Evolutionary conservation across 179 eudicot genomes (phyloP).

Genomic region (Corrigiola litoralis): DNA sequence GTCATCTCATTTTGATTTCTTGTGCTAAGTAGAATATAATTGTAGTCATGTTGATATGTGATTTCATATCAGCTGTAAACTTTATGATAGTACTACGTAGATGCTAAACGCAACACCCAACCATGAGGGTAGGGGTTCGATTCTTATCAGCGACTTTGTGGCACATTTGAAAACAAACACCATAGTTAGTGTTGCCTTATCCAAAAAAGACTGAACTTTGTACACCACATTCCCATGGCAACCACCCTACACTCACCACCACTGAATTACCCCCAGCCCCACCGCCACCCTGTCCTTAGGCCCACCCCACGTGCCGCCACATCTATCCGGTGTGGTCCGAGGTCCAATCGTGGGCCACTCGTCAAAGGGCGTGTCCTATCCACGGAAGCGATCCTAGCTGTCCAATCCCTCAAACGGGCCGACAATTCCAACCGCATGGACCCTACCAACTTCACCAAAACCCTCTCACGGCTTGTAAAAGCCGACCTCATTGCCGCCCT

Average conservation of each 20-base stretch:
- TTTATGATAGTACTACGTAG: no score
- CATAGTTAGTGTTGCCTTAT: no score
- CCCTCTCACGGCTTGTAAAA: constrained; percentile 64
- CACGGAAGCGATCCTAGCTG: constrained; percentile 85
- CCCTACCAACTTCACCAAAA: constrained; percentile 17
- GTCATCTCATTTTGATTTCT: background rate
- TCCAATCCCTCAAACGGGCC: constrained; percentile 78
- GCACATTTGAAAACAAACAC: no score
- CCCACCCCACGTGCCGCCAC: constrained; percentile 9
- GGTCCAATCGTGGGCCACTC: constrained; percentile 70
- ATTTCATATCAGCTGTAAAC: no score
- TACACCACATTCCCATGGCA: constrained; percentile 2
- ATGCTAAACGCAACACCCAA: no score
- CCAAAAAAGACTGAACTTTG: no score
- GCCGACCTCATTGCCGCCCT: constrained; percentile 75
- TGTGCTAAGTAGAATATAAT: background rate
- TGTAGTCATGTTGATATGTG: background rate
- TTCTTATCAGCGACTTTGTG: no score
- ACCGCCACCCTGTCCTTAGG: no score
- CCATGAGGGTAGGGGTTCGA: no score
- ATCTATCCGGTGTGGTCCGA: constrained; percentile 57
- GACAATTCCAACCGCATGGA: constrained; percentile 20
- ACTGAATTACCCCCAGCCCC: constrained; percentile 19
- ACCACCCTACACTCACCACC: constrained; percentile 24
- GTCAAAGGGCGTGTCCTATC: constrained; percentile 66